These are phyloP conservation scores for Penicillium griseofulvum DNA, from an alignment of 2,329 filamentous ascomycete genomes.

Conservation along the genomic window DNA sequence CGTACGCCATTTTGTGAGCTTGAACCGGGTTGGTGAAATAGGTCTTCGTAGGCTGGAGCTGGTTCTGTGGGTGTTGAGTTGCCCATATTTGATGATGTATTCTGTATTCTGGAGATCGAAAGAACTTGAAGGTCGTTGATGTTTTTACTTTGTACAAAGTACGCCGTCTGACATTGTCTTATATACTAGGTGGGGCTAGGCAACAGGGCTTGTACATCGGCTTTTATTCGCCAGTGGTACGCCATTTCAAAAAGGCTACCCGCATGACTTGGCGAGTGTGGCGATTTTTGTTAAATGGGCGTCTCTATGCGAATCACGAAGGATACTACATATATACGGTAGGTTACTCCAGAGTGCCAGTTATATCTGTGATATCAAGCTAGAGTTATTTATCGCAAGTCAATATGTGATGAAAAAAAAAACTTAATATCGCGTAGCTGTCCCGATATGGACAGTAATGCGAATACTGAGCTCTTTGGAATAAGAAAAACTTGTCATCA, in stretches of 20 bases:
- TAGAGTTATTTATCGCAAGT: background rate
- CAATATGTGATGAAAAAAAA: background rate
- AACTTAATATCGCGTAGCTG: background rate
- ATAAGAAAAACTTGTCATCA: background rate
- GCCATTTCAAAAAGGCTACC: too few species aligned
- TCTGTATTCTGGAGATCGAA: background rate
- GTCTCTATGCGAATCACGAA: too few species aligned
- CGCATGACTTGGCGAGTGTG: too few species aligned
- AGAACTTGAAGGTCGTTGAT: too few species aligned
- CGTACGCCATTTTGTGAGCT: constrained; percentile 10
- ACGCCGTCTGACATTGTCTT: background rate
- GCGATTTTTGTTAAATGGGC: too few species aligned
- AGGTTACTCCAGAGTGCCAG: too few species aligned
- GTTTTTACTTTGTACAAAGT: background rate
- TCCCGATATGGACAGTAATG: background rate
- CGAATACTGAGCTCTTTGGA: background rate
- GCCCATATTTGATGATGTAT: constrained; percentile 4
- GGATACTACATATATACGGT: too few species aligned
- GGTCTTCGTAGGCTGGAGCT: constrained; percentile 14
- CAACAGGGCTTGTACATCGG: background rate
- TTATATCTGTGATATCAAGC: too few species aligned
- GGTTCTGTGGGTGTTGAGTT: constrained; percentile 1
- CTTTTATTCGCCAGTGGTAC: background rate
- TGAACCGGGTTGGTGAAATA: constrained; percentile 10
- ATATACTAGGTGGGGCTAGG: background rate